Conservation (phyloP, 2,329 filamentous ascomycete genomes). For the Nigrospora oryzae region DNA sequence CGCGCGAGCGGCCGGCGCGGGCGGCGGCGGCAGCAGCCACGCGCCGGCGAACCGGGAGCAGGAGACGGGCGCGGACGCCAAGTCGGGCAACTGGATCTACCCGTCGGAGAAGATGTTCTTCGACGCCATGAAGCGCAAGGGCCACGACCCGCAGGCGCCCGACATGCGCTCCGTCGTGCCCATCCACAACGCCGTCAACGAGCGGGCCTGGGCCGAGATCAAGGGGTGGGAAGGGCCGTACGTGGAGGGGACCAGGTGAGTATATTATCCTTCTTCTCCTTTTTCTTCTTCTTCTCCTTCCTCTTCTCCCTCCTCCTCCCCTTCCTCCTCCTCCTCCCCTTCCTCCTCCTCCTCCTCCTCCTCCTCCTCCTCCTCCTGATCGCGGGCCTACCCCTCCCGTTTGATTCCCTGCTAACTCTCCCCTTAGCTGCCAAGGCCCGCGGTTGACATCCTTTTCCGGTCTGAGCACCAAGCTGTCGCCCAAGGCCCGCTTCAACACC, state of each 20-base stretch:
- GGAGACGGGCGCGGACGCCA: conserved; percentile 63
- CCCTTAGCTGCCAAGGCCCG: conserved; percentile 60
- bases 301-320: background rate
- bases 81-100: conserved; percentile 90
- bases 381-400: too few relatives aligned
- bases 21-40: conserved; percentile 90
- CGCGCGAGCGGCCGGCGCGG: conserved; percentile 62
- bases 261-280: conserved; percentile 1
- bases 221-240: conserved; percentile 76
- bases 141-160: conserved; percentile 57
- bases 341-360: too few relatives aligned
- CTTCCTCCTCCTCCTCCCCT: background rate
- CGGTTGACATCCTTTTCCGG: conserved; percentile 79
- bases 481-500: conserved; percentile 74
- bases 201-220: conserved; percentile 91
- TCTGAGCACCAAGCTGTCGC: conserved; percentile 60
- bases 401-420: too few relatives aligned
- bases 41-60: conserved; percentile 77
- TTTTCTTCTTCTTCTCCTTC: too few relatives aligned
- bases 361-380: too few relatives aligned
- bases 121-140: conserved; percentile 90
- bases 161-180: conserved; percentile 92
- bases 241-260: conserved; percentile 45
- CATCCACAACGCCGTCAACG: conserved; percentile 98
- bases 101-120: conserved; percentile 97